A percentile compares a stretch with the other conserved stretches of the same genome.
These are phyloP conservation scores for Bocquillonia castaneifolia DNA, from an alignment of 441 rosid species.

Conservation along the genomic window DNA sequence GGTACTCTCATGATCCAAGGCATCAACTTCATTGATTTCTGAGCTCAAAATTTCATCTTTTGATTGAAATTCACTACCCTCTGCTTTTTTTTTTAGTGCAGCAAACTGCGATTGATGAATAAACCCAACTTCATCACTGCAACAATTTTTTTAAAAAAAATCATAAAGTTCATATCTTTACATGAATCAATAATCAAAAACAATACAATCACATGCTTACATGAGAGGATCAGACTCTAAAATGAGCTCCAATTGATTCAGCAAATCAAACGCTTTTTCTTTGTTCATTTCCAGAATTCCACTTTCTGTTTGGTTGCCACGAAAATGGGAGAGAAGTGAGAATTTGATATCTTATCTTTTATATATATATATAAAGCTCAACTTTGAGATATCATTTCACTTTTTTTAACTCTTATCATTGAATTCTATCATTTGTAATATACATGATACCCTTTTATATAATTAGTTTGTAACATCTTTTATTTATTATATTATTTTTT, in stretches of 20 bases:
- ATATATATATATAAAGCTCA: too few species aligned
- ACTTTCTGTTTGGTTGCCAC: not conserved
- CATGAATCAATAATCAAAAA: too few species aligned
- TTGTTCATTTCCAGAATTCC: slow-evolving; percentile 33
- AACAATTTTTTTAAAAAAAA: slow-evolving; percentile 8
- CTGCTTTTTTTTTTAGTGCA: slow-evolving; percentile 38
- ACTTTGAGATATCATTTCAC: too few species aligned
- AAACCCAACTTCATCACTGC: slow-evolving; percentile 80
- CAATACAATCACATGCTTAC: slow-evolving; percentile 32
- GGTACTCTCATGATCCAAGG: slow-evolving; percentile 15
- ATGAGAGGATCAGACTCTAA: slow-evolving; percentile 68
- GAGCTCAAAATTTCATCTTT: slow-evolving; percentile 20
- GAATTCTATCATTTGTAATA: too few species aligned
- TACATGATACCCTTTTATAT: too few species aligned
- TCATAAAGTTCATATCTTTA: not conserved
- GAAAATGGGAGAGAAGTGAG: not conserved
- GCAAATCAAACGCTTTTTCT: slow-evolving; percentile 31
- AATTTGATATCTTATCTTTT: too few species aligned
- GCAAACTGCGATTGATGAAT: slow-evolving; percentile 77
- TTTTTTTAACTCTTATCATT: too few species aligned
- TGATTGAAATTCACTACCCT: not conserved
- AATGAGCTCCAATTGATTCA: slow-evolving; percentile 54
- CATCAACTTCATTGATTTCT: not conserved
- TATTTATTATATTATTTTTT: too few species aligned
- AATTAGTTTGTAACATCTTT: too few species aligned